Evolutionary conservation across 495 filamentous ascomycete species (phyloP).

Genomic region (Daldinia bambusicola): DNA sequence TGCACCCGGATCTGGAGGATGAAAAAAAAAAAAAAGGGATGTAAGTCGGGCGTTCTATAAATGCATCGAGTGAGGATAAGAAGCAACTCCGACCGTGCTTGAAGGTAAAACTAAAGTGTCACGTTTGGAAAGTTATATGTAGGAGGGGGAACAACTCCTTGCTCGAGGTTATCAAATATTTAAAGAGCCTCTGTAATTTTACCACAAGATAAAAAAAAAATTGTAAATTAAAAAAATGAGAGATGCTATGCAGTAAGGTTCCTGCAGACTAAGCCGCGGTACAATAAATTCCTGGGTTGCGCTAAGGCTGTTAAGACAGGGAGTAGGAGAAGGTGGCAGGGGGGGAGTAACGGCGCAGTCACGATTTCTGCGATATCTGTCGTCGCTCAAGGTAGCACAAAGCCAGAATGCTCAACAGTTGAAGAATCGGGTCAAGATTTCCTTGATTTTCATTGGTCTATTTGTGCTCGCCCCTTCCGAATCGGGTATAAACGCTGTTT

Average conservation of each 20-base stretch:
- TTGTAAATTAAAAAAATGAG: conserved; percentile 18
- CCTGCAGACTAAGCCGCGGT: conserved; percentile 36
- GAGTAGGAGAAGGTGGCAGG: conserved; percentile 5
- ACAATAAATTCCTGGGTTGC: conserved; percentile 22
- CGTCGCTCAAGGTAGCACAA: conserved; percentile 9
- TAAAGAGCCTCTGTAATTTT: conserved; percentile 12
- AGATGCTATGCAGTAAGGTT: conserved; percentile 3
- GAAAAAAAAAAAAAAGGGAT: neutral
- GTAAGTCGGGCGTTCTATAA: conserved; percentile 12
- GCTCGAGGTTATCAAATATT: conserved; percentile 26
- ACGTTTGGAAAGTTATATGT: conserved; percentile 12
- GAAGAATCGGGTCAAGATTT: conserved; percentile 22
- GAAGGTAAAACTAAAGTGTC: neutral
- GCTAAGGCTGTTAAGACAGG: conserved; percentile 25
- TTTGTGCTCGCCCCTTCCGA: conserved; percentile 23
- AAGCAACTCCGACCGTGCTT: neutral
- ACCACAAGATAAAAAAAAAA: conserved; percentile 11
- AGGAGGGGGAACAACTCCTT: conserved; percentile 6
- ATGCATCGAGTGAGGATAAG: conserved; percentile 8
- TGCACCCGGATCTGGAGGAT: neutral
- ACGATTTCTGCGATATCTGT: conserved; percentile 18
- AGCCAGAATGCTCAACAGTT: conserved; percentile 43
- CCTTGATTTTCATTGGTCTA: conserved; percentile 24
- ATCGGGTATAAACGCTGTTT: conserved; percentile 35
- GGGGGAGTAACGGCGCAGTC: conserved; percentile 11